Evolutionary conservation across 495 filamentous ascomycete genomes (phyloP).

Genomic region (Clavariopsis aquatica): DNA sequence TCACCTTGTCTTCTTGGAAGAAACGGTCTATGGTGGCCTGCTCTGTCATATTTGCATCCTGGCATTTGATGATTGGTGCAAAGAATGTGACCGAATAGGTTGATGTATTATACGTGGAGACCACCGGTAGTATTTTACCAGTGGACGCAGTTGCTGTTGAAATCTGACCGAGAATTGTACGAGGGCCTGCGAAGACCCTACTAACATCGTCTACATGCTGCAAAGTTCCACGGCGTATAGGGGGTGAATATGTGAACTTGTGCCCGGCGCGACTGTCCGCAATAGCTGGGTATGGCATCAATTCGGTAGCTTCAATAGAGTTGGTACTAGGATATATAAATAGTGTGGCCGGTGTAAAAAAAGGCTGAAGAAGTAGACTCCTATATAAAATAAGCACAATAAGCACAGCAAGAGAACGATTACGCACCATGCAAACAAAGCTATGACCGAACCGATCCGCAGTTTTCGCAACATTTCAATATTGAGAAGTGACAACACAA

Average conservation of each 20-base stretch:
- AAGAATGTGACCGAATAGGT: conserved; percentile 9
- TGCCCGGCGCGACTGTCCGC: neutral
- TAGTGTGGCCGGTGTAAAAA: conserved; percentile 25
- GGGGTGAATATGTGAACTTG: conserved; percentile 20
- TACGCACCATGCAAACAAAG: conserved; percentile 20
- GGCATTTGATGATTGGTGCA: conserved; percentile 21
- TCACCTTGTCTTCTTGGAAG: conserved; percentile 14
- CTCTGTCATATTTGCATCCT: conserved; percentile 8
- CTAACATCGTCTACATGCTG: conserved; percentile 7
- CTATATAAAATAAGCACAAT: conserved; percentile 1
- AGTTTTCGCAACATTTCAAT: conserved; percentile 17
- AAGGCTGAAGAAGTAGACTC: conserved; percentile 20
- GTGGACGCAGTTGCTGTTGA: conserved; percentile 21
- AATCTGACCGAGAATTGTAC: conserved; percentile 16
- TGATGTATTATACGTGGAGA: conserved; percentile 9
- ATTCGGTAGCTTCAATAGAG: too few species aligned
- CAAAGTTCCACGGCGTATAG: neutral
- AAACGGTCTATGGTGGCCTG: neutral
- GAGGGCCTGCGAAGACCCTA: conserved; percentile 12
- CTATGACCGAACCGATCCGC: conserved; percentile 17
- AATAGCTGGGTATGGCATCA: conserved; percentile 22
- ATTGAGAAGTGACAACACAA: conserved; percentile 10
- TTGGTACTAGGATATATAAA: conserved; percentile 17
- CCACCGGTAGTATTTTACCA: conserved; percentile 15
- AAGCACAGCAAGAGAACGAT: neutral